Evolutionary conservation across 352 stramenopile genomes (phyloP), one percentile per base, ranked within the genome.

Genomic region (Phytophthora cajani): DNA sequence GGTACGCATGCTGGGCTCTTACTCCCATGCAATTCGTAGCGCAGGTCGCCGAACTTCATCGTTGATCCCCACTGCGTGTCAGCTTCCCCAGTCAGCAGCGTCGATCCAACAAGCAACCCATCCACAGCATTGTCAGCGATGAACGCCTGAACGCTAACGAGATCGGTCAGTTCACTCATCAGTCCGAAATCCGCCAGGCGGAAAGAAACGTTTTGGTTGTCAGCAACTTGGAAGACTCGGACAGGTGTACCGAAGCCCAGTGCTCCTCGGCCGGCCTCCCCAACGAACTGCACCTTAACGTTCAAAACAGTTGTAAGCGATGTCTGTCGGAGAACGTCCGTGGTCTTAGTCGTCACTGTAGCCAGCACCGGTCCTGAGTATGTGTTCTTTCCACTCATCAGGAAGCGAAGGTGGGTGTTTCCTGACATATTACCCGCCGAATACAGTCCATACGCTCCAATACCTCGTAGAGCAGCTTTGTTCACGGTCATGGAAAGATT

Each of bases 141-240:
- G 40, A 71, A 62, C 0, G 64, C 49, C 36, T 69, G 63, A 0
- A 78, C 55, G 10, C 69, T 74, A 1, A 62, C 32, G 1, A 86
- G 51, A 53, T 88, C 80, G 0, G 65, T 71, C 38, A 75, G 44
- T 16, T 58, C 56, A 5, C 53, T 66, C 44, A 73, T 72, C 5
- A 87, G 53, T 0, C 72, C 77, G 36, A 85, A 59, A 0, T 81
- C 51, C 2, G 69, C 53, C 1, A 89, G 46, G 16, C 60, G 58
- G 16, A 89, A 80, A 0, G 65, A 78, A 8, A 86, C 65, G 46
- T 70, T 84, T 55, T 86, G 69, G 57, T 87, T 75, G 14, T 89
- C 77, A 5, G 17, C 36, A 10, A 87, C 62, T 44, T 77, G 60
- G 30, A 88, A 85, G 0, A 57, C 60, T 5, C 73, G 63, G 38